These are phyloP conservation scores for Komagataella ulmi DNA, from an alignment of 805 yeast species.

Conservation along the genomic window DNA sequence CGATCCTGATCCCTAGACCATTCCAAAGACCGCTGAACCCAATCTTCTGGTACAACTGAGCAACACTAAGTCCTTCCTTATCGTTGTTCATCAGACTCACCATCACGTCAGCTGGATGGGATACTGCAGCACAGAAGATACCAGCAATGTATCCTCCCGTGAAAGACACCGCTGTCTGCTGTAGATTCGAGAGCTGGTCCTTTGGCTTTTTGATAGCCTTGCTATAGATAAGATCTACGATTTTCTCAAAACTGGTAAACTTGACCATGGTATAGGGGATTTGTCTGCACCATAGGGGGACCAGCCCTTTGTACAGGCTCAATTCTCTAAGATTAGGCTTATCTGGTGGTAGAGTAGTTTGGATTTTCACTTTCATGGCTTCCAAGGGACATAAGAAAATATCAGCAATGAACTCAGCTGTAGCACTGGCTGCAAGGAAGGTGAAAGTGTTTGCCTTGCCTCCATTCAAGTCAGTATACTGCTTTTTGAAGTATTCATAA, in stretches of 20 bases:
- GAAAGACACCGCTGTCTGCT: constrained; percentile 92
- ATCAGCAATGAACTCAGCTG: constrained; percentile 92
- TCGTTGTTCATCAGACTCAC: constrained; percentile 83
- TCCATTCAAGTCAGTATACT: constrained; percentile 58
- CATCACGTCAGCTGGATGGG: constrained; percentile 99
- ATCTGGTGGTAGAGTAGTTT: constrained; percentile 81
- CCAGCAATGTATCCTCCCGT: constrained; percentile 96
- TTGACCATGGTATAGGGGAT: constrained; percentile 98
- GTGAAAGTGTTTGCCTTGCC: constrained; percentile 61
- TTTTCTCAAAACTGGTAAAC: constrained; percentile 88
- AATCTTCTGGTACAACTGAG: constrained; percentile 66
- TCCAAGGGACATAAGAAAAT: constrained; percentile 85
- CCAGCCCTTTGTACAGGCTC: constrained; percentile 68
- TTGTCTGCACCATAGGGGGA: constrained; percentile 92
- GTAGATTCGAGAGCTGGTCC: constrained; percentile 51
- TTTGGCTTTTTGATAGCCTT: constrained; percentile 55
- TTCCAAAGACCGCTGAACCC: constrained; percentile 93
- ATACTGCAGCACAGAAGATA: constrained; percentile 87
- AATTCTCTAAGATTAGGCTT: constrained; percentile 25
- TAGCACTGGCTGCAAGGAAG: constrained; percentile 75
- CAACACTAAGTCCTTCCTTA: constrained; percentile 35
- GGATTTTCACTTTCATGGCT: constrained; percentile 89
- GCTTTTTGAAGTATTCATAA: constrained; percentile 81
- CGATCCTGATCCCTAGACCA: constrained; percentile 86
- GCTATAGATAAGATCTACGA: constrained; percentile 69